phyloP scores from a whole-genome alignment of 2,329 filamentous ascomycete genomes.

The Bipolaris victoriae region DNA sequence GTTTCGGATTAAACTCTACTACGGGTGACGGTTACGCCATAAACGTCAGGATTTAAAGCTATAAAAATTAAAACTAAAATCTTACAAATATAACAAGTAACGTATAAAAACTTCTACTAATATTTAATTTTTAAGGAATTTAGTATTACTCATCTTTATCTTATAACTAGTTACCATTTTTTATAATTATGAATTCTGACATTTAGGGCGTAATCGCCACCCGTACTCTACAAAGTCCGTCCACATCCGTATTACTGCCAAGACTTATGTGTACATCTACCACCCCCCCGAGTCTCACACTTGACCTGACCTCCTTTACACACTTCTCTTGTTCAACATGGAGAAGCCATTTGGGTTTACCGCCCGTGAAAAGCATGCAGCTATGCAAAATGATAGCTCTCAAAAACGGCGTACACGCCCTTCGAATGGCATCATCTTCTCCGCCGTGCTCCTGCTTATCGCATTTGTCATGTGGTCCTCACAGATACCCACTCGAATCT shows the following conservation, averaged over 20 bases:
- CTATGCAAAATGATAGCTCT: neutral
- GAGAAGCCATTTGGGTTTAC: constrained; percentile 12
- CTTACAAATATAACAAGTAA: no score
- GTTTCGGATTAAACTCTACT: neutral
- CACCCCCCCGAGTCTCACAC: neutral
- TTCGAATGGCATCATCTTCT: constrained; percentile 2
- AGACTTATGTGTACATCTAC: constrained; percentile 8
- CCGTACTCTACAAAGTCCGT: constrained; percentile 11
- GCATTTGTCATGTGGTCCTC: constrained; percentile 10
- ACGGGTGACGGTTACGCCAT: no score
- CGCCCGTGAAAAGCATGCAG: constrained; percentile 1
- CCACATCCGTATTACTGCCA: constrained; percentile 5
- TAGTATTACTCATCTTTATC: no score
- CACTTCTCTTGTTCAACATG: constrained; percentile 8
- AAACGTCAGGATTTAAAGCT: no score
- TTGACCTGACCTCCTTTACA: neutral
- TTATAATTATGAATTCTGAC: no score
- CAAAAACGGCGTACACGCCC: constrained; percentile 2
- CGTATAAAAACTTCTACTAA: no score
- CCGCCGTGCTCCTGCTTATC: constrained; percentile 14
- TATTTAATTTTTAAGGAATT: no score
- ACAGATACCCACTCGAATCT: constrained; percentile 5
- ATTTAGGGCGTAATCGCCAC: no score
- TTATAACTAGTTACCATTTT: no score
- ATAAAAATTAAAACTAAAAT: no score